These are phyloP conservation scores for Erodium texanum DNA, from an alignment of 441 rosid genomes.

Conservation along the genomic window DNA sequence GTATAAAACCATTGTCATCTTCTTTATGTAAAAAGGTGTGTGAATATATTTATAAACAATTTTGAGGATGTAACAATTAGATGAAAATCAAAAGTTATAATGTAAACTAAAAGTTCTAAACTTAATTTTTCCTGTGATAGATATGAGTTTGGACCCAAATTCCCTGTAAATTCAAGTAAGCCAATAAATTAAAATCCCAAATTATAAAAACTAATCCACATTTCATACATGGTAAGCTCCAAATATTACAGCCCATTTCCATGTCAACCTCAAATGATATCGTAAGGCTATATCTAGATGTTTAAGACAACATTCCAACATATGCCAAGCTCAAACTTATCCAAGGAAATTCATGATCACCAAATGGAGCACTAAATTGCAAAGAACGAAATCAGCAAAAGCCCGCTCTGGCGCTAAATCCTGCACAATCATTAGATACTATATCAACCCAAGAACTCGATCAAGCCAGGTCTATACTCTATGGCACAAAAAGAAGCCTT, in stretches of 20 bases:
- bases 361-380: slow-evolving; percentile 34
- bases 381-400: slow-evolving; percentile 32
- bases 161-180: neutral
- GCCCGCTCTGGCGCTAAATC: slow-evolving; percentile 34
- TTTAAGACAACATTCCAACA: neutral
- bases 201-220: neutral
- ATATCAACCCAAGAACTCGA: too few relatives aligned
- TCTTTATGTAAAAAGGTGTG: too few relatives aligned
- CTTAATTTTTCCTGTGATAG: too few relatives aligned
- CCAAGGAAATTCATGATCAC: slow-evolving; percentile 38
- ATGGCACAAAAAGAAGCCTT: too few relatives aligned
- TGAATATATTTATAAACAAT: too few relatives aligned
- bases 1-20: too few relatives aligned
- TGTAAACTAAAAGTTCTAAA: too few relatives aligned
- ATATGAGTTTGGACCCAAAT: too few relatives aligned
- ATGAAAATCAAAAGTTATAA: too few relatives aligned
- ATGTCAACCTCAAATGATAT: neutral
- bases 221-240: neutral
- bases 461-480: too few relatives aligned
- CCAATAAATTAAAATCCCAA: neutral
- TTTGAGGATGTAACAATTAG: too few relatives aligned
- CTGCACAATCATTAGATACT: slow-evolving; percentile 19
- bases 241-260: neutral
- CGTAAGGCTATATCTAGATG: neutral
- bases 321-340: neutral